Percentiles rank a stretch among this genome's conserved stretches.
These are phyloP conservation scores for Seminavis robusta DNA, from an alignment of 108 stramenopile species.

Conservation along the genomic window DNA sequence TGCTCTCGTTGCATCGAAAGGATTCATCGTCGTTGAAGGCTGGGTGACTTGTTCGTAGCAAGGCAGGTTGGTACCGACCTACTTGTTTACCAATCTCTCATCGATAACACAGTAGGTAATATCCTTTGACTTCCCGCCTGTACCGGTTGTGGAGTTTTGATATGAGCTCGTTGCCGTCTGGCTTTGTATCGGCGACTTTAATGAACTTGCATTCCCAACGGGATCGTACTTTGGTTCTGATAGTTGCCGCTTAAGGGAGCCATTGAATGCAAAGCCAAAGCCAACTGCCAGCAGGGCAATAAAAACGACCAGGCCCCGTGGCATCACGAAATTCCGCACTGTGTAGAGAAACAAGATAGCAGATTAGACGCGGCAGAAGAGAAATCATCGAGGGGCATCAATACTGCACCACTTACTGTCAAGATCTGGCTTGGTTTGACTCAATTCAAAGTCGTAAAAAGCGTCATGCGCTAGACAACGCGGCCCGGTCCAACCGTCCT, in stretches of 20 bases:
- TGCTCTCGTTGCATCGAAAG: no score
- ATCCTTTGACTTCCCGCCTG: conserved; percentile 51
- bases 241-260: no score
- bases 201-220: no score
- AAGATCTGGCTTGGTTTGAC: not conserved
- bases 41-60: no score
- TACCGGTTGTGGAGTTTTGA: not conserved
- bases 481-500: conserved; percentile 60
- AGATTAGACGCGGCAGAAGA: not conserved
- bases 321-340: conserved; percentile 20
- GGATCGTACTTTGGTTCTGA: no score
- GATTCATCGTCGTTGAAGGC: no score
- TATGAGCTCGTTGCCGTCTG: not conserved
- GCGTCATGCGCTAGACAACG: conserved; percentile 67
- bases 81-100: conserved; percentile 55
- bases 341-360: not conserved
- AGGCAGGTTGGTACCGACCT: no score
- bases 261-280: conserved; percentile 13
- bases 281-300: conserved; percentile 9
- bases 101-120: conserved; percentile 83
- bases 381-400: not conserved
- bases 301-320: conserved; percentile 16
- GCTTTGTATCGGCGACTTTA: no score
- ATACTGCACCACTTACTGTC: not conserved
- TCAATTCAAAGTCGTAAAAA: conserved; percentile 36